Base-by-base conservation (phyloP, 2,329 filamentous ascomycete genomes). In the Botrytis paeoniae region DNA sequence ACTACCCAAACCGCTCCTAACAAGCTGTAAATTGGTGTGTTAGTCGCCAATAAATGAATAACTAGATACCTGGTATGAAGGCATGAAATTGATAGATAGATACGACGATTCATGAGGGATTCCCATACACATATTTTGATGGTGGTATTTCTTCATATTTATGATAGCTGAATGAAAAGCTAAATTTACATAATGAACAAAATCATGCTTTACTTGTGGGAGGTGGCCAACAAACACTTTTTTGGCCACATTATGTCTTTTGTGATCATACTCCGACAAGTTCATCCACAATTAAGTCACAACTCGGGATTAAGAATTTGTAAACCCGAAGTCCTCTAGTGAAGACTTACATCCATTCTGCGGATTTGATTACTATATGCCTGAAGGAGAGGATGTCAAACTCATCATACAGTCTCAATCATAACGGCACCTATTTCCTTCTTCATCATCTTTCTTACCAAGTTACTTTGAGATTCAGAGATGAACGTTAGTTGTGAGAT, bases 1-100 rank as follows among this genome's bases (percentile, higher is more conserved):
- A 92, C 93, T 73, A 93, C 92, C 20, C 90, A 90, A 76, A 89
- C 89, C 48, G 85, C 87, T 73, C 89, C 89, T 73, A 95, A 93
- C 87, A 94, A 95, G 87, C 89, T 97, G 87, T 97, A 91, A 89
- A 86, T 87, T 39, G 22, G 25, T 25, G 25, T 14, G 25, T 41
- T 20, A 57, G n/a, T 68, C 25, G 16, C 35, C 35, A 51, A 37
- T 41, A 57, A 22, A 68, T 41, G 48, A 37, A 54, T 41, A 68
- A 68, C 65, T 54, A 68, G 48, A 68, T 57, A 68, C 48, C 65
- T 57, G 48, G 65, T 57, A 68, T 54, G 65, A 68, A 41, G 48
- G 25, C 48, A 68, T 57, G 65, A 68, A 57, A 68, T 68, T 68
- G 65, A 68, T 68, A 57, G 35, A 68, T 68, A 68, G 48, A 57